Evolutionary conservation across 495 filamentous ascomycete genomes (phyloP).

Genomic region (Xylaria flabelliformis): DNA sequence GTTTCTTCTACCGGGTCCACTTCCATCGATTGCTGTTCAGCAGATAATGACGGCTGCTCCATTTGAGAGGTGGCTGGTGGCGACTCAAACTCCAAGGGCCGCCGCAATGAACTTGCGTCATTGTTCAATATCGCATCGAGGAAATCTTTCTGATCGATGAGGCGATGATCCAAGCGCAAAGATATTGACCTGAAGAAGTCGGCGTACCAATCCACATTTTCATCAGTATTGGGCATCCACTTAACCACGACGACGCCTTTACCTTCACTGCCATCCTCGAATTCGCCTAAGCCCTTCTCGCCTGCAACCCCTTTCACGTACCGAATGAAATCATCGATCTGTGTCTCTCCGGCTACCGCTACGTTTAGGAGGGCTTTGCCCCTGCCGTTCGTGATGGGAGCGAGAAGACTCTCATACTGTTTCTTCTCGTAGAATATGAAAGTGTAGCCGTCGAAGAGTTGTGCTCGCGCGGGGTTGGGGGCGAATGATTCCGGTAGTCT

Average conservation of each 20-base stretch:
- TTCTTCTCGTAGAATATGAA: slow-evolving; percentile 82
- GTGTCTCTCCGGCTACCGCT: slow-evolving; percentile 68
- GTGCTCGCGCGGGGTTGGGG: slow-evolving; percentile 68
- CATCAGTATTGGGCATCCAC: slow-evolving; percentile 66
- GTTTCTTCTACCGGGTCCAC: slow-evolving; percentile 36
- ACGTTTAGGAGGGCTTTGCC: slow-evolving; percentile 79
- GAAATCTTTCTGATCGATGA: slow-evolving; percentile 91
- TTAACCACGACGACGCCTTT: slow-evolving; percentile 82
- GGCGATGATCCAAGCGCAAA: slow-evolving; percentile 72
- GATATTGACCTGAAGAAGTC: slow-evolving; percentile 72
- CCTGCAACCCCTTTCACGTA: slow-evolving; percentile 79
- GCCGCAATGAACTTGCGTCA: slow-evolving; percentile 72
- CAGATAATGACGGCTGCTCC: slow-evolving; percentile 19
- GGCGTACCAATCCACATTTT: slow-evolving; percentile 70
- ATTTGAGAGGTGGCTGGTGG: slow-evolving; percentile 29
- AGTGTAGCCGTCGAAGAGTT: slow-evolving; percentile 84
- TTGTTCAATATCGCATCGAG: slow-evolving; percentile 85
- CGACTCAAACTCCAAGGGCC: slow-evolving; percentile 59
- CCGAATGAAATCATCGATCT: slow-evolving; percentile 74
- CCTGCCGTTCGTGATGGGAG: slow-evolving; percentile 75
- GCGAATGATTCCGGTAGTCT: slow-evolving; percentile 68
- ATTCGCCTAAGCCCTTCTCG: slow-evolving; percentile 68
- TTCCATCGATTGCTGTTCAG: slow-evolving; percentile 42
- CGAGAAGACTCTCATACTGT: slow-evolving; percentile 80
- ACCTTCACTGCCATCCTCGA: slow-evolving; percentile 65